Percentiles rank a stretch among this genome's conserved stretches.
phyloP scores from a whole-genome alignment of 495 filamentous ascomycete species.

The Penicillium steckii region DNA sequence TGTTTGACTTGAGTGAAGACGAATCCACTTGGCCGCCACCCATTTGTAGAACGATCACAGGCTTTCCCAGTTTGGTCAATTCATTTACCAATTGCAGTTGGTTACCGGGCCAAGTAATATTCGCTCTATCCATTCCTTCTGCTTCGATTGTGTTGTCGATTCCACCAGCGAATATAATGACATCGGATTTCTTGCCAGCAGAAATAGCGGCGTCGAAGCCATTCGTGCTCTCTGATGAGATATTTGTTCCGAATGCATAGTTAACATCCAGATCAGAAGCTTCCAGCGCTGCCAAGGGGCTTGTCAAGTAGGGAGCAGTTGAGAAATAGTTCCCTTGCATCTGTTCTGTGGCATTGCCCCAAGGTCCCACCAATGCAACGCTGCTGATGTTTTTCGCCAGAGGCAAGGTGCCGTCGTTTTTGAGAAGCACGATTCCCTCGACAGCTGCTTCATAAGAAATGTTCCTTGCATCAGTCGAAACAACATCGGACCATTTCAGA shows the following conservation, averaged over 20 bases:
- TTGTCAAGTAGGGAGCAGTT: conserved; percentile 54
- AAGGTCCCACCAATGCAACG: conserved; percentile 59
- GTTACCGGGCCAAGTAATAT: conserved; percentile 57
- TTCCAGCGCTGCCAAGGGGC: conserved; percentile 49
- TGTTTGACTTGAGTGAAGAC: conserved; percentile 47
- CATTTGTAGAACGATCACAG: conserved; percentile 57
- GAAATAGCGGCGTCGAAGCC: conserved; percentile 41
- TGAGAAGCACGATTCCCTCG: conserved; percentile 58
- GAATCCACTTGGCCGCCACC: conserved; percentile 60
- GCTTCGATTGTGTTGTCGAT: conserved; percentile 57
- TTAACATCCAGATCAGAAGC: conserved; percentile 41
- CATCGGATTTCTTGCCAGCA: conserved; percentile 51
- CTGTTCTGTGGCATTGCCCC: conserved; percentile 57
- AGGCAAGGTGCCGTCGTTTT: conserved; percentile 60
- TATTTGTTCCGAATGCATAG: conserved; percentile 45
- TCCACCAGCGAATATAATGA: conserved; percentile 57
- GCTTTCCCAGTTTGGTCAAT: conserved; percentile 50
- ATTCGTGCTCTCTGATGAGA: conserved; percentile 38
- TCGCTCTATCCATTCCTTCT: conserved; percentile 53
- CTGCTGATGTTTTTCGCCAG: conserved; percentile 36
- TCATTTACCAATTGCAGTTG: conserved; percentile 55
- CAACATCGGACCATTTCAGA: conserved; percentile 52
- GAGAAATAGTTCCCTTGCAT: conserved; percentile 64
- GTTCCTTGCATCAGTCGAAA: conserved; percentile 47
- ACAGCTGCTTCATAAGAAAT: conserved; percentile 59